Base-by-base conservation (phyloP, 768 basidiomycete genomes). In the Agrocybe chaxingu region DNA sequence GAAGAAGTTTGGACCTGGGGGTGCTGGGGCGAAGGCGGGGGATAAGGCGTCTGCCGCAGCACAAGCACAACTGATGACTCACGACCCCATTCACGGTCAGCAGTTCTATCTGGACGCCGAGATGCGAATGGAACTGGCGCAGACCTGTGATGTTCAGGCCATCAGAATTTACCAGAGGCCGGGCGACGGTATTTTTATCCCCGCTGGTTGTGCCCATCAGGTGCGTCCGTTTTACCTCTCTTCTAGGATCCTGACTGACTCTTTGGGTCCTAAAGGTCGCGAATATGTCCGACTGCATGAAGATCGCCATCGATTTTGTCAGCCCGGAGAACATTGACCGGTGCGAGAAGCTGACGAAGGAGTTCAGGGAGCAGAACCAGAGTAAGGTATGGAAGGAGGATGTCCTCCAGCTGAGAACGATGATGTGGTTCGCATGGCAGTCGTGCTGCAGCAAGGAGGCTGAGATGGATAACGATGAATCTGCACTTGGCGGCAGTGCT, bases 391-490 rank as follows among this genome's bases (percentile, higher is more conserved):
- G 95, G 95, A 94, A 95, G 67, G 88, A 92, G 64, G 95, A 98
- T 62, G 89, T 96, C 4, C 73, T 98, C 59, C 92, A 95, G 70
- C 75, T 97, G 54, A 78, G 87, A 51, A 89, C 86, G 50, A 93
- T 93, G 84, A 87, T 97, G 82, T 93, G 92, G 88, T 95, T 89
- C 61, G 87, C 89, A 32, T 94, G 92, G 92, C 69, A 89, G 58
- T 86, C 86, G 42, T 87, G 87, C 50, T 66, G 66, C 43, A 67
- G 61, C 32, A 70, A 65, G 52, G 75, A 76, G 56, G 51, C 42
- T 16, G 50, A 53, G 7, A 11, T 59, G 16, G 37, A 40, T 36
- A 54, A 56, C 9, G 51, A 53, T 42, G 53, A 57, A 32, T 24
- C 24, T 24, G 24, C 24, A 24, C 24, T 24, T 24, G 24, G 24